A percentile compares a stretch with the other conserved stretches of the same genome.
Evolutionary conservation across 805 yeast genomes (phyloP).

Genomic region (Zygosaccharomyces kombuchaensis): DNA sequence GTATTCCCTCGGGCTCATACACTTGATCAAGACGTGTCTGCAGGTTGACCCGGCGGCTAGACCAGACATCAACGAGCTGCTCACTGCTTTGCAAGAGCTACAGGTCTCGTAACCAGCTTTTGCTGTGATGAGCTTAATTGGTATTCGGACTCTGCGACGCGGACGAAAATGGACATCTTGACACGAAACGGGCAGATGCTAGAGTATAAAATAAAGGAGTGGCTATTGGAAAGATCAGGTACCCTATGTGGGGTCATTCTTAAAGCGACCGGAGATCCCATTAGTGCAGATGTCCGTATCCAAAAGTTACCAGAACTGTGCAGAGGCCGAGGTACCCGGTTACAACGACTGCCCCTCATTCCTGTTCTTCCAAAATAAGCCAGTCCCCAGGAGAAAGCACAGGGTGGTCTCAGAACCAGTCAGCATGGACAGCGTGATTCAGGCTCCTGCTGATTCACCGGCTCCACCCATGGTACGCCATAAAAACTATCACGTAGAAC

Average conservation of each 20-base stretch:
- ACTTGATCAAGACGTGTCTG: constrained; percentile 57
- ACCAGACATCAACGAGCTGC: constrained; percentile 58
- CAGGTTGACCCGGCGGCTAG: constrained; percentile 56
- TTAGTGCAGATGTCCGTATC: constrained; percentile 1
- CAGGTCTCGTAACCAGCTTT: constrained; percentile 21
- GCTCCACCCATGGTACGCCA: constrained; percentile 19
- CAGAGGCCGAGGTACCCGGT: constrained; percentile 40
- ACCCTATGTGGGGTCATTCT: too few relatives aligned
- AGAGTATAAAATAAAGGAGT: not conserved
- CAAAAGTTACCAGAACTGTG: constrained; percentile 39
- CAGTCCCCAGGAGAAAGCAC: constrained; percentile 14
- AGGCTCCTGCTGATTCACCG: constrained; percentile 15
- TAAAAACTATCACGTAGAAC: not conserved
- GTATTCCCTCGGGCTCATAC: constrained; percentile 54
- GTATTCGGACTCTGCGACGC: not conserved
- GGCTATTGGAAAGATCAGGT: not conserved
- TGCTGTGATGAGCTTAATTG: too few relatives aligned
- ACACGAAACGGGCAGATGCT: not conserved
- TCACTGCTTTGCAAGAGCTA: constrained; percentile 45
- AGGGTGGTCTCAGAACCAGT: constrained; percentile 11
- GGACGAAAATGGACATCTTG: not conserved
- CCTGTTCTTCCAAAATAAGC: constrained; percentile 21
- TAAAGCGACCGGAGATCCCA: not conserved
- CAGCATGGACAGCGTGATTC: constrained; percentile 23
- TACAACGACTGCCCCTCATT: constrained; percentile 43